phyloP scores from a whole-genome alignment of 2,329 filamentous ascomycete genomes.

The Paecilomyces variotii region DNA sequence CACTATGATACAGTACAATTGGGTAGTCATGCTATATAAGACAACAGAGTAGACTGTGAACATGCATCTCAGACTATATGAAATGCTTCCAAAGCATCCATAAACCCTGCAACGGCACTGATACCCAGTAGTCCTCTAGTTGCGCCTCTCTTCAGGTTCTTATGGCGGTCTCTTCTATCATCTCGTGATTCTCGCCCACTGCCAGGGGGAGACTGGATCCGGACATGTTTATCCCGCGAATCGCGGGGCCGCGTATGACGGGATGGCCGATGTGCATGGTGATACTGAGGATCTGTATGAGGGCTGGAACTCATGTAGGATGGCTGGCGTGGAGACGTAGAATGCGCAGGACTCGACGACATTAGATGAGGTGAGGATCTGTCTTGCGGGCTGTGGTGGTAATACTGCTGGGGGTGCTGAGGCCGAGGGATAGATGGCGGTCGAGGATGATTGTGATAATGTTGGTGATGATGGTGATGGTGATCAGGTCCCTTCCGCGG shows the following conservation, averaged over 20 bases:
- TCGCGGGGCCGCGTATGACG: background rate
- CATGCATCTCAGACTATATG: background rate
- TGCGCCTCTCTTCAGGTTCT: conserved; percentile 23
- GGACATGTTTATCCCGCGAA: conserved; percentile 10
- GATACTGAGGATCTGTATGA: background rate
- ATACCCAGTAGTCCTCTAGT: conserved; percentile 28
- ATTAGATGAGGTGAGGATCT: background rate
- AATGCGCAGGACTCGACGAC: background rate
- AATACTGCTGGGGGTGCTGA: background rate
- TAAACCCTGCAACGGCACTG: conserved; percentile 30
- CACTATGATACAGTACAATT: background rate
- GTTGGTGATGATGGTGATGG: too few species aligned
- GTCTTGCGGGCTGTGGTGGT: background rate
- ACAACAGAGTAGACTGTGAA: background rate
- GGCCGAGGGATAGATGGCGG: background rate
- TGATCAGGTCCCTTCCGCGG: background rate
- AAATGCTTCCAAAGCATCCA: conserved; percentile 33
- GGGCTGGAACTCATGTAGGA: background rate
- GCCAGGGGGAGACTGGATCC: conserved; percentile 6
- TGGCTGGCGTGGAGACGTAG: background rate
- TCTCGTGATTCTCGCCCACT: conserved; percentile 5
- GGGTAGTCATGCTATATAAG: background rate
- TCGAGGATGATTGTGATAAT: background rate
- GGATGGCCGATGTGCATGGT: background rate
- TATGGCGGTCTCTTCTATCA: conserved; percentile 12